These are phyloP conservation scores for Malus hybrid DNA, from an alignment of 331 rosid genomes.

Conservation along the genomic window DNA sequence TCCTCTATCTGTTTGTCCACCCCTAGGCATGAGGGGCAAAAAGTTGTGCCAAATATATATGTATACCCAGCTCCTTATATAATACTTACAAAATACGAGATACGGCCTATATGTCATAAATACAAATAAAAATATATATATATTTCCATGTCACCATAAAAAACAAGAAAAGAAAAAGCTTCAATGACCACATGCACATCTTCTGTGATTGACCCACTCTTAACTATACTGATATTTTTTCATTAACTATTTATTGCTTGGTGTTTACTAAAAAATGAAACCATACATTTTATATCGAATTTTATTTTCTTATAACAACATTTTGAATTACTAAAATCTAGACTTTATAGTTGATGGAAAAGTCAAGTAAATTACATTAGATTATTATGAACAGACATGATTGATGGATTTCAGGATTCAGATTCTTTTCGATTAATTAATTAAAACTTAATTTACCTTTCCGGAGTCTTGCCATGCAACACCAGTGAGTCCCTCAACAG, in stretches of 20 bases:
- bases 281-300: too few relatives aligned
- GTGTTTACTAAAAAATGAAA: too few relatives aligned
- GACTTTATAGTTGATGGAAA: neutral
- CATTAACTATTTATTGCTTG: too few relatives aligned
- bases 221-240: too few relatives aligned
- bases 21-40: conserved; percentile 23
- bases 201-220: too few relatives aligned
- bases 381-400: too few relatives aligned
- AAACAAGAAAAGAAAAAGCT: neutral
- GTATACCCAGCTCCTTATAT: neutral
- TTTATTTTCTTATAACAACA: too few relatives aligned
- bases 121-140: neutral
- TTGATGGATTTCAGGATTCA: too few relatives aligned
- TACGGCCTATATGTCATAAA: neutral
- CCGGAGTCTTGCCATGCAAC: conserved; percentile 85
- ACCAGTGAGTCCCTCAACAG: conserved; percentile 62
- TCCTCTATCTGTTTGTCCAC: too few relatives aligned
- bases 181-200: neutral
- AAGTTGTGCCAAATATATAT: conserved; percentile 8
- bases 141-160: neutral
- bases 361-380: too few relatives aligned
- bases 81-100: neutral
- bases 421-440: neutral
- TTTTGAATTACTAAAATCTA: too few relatives aligned
- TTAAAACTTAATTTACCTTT: conserved; percentile 31